Conservation (phyloP, 768 basidiomycete species). For the Plicaturopsis crispa region DNA sequence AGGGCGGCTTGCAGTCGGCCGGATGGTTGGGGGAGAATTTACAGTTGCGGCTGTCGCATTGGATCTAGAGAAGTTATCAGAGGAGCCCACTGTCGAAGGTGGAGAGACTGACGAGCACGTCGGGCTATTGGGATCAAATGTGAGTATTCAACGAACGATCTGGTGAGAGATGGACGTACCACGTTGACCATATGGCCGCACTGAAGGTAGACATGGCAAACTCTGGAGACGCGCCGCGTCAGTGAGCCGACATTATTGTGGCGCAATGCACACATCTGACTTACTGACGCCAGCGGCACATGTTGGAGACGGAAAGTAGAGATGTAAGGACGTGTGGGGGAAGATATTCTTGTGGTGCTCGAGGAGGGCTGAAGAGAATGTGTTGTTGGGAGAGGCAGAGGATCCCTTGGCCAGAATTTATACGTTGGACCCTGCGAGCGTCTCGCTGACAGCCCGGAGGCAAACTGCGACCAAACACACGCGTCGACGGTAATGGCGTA, state of each 20-base stretch:
- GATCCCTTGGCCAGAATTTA: too few species aligned
- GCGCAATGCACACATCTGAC: slow-evolving; percentile 13
- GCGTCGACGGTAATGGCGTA: too few species aligned
- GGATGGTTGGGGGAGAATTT: slow-evolving; percentile 51
- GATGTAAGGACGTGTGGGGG: neutral
- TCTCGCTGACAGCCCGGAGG: too few species aligned
- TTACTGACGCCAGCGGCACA: slow-evolving; percentile 53
- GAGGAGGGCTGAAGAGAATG: too few species aligned
- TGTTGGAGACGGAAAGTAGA: slow-evolving; percentile 16
- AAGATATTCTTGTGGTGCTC: slow-evolving; percentile 1
- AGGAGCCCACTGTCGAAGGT: slow-evolving; percentile 1
- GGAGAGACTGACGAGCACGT: slow-evolving; percentile 22
- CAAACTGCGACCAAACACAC: too few species aligned
- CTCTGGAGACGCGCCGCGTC: slow-evolving; percentile 18
- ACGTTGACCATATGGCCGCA: slow-evolving; percentile 41
- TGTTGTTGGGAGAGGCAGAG: too few species aligned
- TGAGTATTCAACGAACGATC: neutral
- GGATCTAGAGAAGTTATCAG: slow-evolving; percentile 25
- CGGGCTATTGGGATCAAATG: slow-evolving; percentile 20
- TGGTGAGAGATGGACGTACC: slow-evolving; percentile 20
- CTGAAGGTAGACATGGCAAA: slow-evolving; percentile 37
- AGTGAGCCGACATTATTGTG: neutral
- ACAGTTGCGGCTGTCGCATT: slow-evolving; percentile 38
- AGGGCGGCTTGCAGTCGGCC: slow-evolving; percentile 27
- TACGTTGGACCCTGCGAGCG: too few species aligned